Evolutionary conservation across 106 monocot species (phyloP), one percentile per base, ranked within the genome.

Genomic region (Hemerocallis citrina): DNA sequence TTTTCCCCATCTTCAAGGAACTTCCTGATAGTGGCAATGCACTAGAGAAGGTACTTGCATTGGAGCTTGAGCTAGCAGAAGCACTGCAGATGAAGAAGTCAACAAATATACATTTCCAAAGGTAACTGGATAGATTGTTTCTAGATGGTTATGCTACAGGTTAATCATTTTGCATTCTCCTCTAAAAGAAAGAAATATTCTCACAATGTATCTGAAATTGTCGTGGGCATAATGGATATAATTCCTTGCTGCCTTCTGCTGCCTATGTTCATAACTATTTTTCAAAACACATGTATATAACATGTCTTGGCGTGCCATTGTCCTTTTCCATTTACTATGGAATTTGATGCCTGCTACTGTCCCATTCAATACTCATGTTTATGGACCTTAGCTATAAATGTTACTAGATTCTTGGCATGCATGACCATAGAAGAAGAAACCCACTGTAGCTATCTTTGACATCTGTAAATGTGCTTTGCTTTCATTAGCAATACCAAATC

Each of bases 1-100:
- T 91, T 49, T 96, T 74, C 48, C 90, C 87, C 48, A 54, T 51
- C 42, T 91, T 88, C 52, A 81, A 85, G 65, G 79, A 75, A 47
- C 62, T 81, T 33, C 59, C 72, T 67, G 76, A 76, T 22, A 69
- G 58, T 64, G 83, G 78, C 40, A 96, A 81, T 87, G 66, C 91
- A 71, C 68, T 86, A 49, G 81, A 87, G 66, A 87, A 77, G 56
- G 91, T 96, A 16, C 84, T 91, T 52, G 84, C 96, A 13, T 63
- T 91, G 69, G 96, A 96, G 68, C 79, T 91, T 48, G 91, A 96
- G 58, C 81, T 91, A 52, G 96, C 87, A 48, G 79, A 87, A 76
- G 62, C 91, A 79, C 55, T 96, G 70, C 84, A 91, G 61, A 64
- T 59, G 51, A 86, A 75, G 54, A 82, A 72, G 16, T 66, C 67